phyloP scores from a whole-genome alignment of 345 rosid species.

The Viola odorata region DNA sequence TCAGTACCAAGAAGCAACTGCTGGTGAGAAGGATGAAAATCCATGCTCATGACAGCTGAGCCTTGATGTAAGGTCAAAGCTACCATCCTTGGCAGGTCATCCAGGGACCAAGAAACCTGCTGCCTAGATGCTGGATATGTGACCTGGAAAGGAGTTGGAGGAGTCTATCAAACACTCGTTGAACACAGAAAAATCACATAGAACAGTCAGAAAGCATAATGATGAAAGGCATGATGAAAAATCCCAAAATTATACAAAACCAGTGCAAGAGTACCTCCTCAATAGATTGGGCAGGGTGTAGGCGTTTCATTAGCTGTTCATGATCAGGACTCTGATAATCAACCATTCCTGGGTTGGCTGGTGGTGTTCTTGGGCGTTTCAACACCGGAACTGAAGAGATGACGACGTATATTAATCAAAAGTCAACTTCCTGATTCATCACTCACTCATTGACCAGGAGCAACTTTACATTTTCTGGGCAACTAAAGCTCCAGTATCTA shows the following conservation, averaged over 20 bases:
- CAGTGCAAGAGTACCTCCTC: slow-evolving; percentile 56
- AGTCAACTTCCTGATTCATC: background rate
- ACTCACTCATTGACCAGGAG: too few species aligned
- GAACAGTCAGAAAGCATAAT: slow-evolving; percentile 11
- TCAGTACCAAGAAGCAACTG: slow-evolving; percentile 70
- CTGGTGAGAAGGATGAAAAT: slow-evolving; percentile 69
- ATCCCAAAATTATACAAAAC: slow-evolving; percentile 4
- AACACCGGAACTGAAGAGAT: slow-evolving; percentile 41
- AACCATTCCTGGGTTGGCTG: slow-evolving; percentile 54
- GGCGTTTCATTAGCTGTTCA: slow-evolving; percentile 74
- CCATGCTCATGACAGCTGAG: slow-evolving; percentile 80
- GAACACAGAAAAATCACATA: background rate
- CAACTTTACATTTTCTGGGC: too few species aligned
- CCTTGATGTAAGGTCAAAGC: slow-evolving; percentile 70
- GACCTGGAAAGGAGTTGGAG: slow-evolving; percentile 37
- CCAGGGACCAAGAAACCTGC: slow-evolving; percentile 59
- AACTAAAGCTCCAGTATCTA: too few species aligned
- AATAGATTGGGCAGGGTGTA: slow-evolving; percentile 63
- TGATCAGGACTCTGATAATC: slow-evolving; percentile 83
- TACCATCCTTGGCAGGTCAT: slow-evolving; percentile 74
- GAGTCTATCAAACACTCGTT: slow-evolving; percentile 4
- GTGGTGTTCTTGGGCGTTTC: slow-evolving; percentile 78
- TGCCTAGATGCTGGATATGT: slow-evolving; percentile 56
- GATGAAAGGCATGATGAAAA: slow-evolving; percentile 5
- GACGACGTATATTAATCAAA: slow-evolving; percentile 11